These are phyloP conservation scores for Penicillium malachiteum DNA, from an alignment of 495 filamentous ascomycete species.

Conservation along the genomic window DNA sequence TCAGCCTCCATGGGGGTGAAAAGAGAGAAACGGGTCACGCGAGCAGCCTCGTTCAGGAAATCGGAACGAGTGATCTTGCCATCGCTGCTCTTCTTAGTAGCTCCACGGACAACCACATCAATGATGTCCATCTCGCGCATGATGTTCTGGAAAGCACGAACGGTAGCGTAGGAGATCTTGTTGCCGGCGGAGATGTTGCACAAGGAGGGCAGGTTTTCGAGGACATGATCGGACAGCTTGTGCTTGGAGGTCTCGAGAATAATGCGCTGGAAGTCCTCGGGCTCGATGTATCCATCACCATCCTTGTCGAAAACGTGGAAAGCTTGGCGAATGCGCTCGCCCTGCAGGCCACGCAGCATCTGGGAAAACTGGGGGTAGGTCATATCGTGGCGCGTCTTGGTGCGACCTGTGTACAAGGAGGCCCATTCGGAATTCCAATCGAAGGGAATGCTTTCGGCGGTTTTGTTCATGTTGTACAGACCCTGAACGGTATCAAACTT, in stretches of 20 bases:
- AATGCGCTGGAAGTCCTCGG: constrained; percentile 93
- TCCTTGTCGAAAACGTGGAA: constrained; percentile 91
- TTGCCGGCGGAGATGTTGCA: constrained; percentile 91
- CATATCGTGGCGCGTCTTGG: constrained; percentile 79
- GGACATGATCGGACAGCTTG: constrained; percentile 94
- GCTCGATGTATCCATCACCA: constrained; percentile 95
- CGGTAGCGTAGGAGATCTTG: constrained; percentile 96
- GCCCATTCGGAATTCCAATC: constrained; percentile 98
- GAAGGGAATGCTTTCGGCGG: constrained; percentile 78
- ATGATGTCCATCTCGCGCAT: constrained; percentile 97
- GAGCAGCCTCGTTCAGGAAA: constrained; percentile 91
- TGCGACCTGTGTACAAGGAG: constrained; percentile 86
- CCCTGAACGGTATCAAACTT: constrained; percentile 83
- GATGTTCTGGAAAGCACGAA: constrained; percentile 95
- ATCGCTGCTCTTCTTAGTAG: constrained; percentile 77
- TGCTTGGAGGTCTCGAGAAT: constrained; percentile 90
- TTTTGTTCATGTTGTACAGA: constrained; percentile 80
- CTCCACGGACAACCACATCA: constrained; percentile 84
- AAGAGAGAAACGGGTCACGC: constrained; percentile 83
- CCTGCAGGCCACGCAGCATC: constrained; percentile 94
- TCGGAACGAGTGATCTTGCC: constrained; percentile 92
- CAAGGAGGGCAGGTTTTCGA: constrained; percentile 89
- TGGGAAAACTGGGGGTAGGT: constrained; percentile 97
- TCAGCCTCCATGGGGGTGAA: constrained; percentile 99
- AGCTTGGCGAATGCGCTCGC: constrained; percentile 91